Evolutionary conservation across 805 yeast genomes (phyloP), one percentile per base, ranked within the genome.

Genomic region (Wickerhamiella musiphila): DNA sequence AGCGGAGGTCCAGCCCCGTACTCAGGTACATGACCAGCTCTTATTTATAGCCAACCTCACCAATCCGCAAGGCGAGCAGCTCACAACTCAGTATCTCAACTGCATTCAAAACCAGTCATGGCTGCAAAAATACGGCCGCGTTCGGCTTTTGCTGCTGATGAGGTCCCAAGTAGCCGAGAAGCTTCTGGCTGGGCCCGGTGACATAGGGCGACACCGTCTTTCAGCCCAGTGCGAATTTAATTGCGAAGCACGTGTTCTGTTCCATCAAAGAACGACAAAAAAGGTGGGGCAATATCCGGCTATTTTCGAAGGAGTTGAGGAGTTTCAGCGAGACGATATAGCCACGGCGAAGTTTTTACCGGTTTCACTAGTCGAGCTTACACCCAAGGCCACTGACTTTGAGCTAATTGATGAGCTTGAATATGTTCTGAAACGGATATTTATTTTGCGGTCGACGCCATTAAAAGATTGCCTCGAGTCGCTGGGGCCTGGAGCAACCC

Each of bases 401-500:
- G 62, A 46, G 28, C 42, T 65, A 42, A 51, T 66, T 3, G 76
- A 69, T 31, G 65, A 66, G 29, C 66, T 77, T 57, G 90, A 81
- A 37, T 70, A 68, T 41, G 70, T 83, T 11, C 59, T 75, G 12
- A 73, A 69, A 43, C 67, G 66, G 43, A 48, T 81, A 24, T 63
- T 73, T 57, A 58, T 70, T 14, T 51, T 63, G 20, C 56, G 58
- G 29, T 48, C 58, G 8, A 54, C 63, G 12, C 63, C 73, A 1
- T 47, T 73, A 8, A 34, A 40, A 1, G 68, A 65, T 14, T 57
- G 67, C 2, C 40, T 77, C 1, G 54, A 60, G 10, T 58, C 67
- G 14, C 53, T 86, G 7, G 93, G 93, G 0, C 84, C 93, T 2
- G 95, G 94, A 2, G 93, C 90, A 0, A 35, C 35, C 2, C 53